A percentile compares a stretch with the other conserved stretches of the same genome.
Conservation (phyloP, 306 rosid species). For the Prunus davidiana region DNA sequence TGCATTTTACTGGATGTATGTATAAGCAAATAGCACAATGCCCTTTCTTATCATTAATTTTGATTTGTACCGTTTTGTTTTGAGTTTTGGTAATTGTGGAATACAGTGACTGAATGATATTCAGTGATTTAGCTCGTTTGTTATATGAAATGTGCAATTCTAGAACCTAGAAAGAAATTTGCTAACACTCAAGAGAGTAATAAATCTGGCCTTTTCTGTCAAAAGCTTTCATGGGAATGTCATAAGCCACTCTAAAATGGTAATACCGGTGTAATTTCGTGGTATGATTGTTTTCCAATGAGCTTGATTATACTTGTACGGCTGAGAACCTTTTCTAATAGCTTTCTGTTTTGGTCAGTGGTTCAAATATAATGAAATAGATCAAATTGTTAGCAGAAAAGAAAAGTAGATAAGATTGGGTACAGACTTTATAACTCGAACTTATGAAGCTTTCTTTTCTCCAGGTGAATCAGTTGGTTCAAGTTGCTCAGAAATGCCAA, state of each 20-base stretch:
- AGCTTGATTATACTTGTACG: background rate
- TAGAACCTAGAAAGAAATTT: background rate
- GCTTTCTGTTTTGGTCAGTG: background rate
- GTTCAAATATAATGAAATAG: background rate
- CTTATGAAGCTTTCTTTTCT: conserved; percentile 5
- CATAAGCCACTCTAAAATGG: background rate
- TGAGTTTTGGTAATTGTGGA: background rate
- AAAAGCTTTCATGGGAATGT: background rate
- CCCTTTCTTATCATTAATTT: background rate
- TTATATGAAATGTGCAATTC: background rate
- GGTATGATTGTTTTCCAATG: background rate
- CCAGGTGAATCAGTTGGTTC: conserved; percentile 90
- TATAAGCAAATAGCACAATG: background rate
- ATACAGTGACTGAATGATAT: background rate
- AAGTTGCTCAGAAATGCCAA: conserved; percentile 91
- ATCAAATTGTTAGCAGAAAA: background rate
- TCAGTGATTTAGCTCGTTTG: background rate
- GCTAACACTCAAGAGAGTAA: background rate
- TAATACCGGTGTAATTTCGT: background rate
- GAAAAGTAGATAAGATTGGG: background rate
- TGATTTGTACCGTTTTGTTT: background rate
- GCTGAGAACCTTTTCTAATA: background rate
- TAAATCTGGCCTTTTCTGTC: background rate
- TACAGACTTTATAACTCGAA: background rate
- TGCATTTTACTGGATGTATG: background rate